Conservation (phyloP, 345 rosid species). For the Eucalyptus coolabah region DNA sequence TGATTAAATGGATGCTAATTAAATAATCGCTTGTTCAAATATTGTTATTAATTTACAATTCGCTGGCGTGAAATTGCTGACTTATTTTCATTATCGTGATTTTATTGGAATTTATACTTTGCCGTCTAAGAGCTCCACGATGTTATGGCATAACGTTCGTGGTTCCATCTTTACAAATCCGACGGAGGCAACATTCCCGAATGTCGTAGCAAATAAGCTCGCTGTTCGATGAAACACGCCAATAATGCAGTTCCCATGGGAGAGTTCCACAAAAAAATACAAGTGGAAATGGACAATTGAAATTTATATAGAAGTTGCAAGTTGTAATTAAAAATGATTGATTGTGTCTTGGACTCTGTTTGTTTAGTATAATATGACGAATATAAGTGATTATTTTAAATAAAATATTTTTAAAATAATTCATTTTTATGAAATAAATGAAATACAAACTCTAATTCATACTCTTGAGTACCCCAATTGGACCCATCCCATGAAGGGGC, state of each 20-base stretch:
- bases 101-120: not conserved
- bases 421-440: rapidly evolving
- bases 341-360: not conserved
- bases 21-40: not conserved
- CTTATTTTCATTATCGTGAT: not conserved
- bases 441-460: not conserved
- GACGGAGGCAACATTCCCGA: not conserved
- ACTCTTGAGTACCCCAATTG: rapidly evolving
- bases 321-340: not conserved
- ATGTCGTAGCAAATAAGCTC: not conserved
- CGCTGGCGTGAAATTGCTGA: not conserved
- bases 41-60: not conserved
- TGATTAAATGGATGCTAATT: not conserved
- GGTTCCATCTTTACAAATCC: not conserved
- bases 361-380: rapidly evolving
- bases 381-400: rapidly evolving
- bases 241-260: not conserved
- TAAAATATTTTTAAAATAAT: not conserved
- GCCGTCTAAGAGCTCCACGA: not conserved
- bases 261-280: not conserved
- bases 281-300: not conserved
- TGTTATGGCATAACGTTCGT: not conserved
- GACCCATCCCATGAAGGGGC: not conserved
- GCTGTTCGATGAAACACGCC: not conserved
- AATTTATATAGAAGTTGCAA: not conserved